A percentile compares a stretch with the other conserved stretches of the same genome.
Conservation (phyloP, 495 filamentous ascomycete species). For the Talaromyces nanjingensis region DNA sequence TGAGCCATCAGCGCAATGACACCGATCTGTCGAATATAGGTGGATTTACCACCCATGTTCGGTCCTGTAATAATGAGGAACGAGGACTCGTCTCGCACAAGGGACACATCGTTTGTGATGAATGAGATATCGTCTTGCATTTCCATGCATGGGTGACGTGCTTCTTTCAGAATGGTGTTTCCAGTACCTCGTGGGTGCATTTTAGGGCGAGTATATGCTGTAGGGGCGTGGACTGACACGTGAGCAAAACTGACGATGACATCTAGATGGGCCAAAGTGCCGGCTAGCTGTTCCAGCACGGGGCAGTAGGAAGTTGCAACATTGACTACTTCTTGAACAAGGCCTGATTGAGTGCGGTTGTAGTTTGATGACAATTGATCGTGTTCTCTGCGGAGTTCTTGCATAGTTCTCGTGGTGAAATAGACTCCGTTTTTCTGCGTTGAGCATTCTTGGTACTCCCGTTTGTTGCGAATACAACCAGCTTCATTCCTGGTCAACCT, state of each 20-base stretch:
- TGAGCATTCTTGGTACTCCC: constrained; percentile 86
- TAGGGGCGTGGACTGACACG: constrained; percentile 86
- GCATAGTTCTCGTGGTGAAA: constrained; percentile 86
- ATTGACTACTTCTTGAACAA: constrained; percentile 87
- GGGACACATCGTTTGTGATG: constrained; percentile 92
- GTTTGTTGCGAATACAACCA: constrained; percentile 85
- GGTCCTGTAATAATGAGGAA: constrained; percentile 98
- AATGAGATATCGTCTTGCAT: constrained; percentile 98
- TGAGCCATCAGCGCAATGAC: constrained; percentile 98
- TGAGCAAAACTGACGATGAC: constrained; percentile 96
- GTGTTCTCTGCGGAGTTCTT: constrained; percentile 77
- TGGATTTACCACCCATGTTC: constrained; percentile 99
- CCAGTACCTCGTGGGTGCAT: constrained; percentile 88
- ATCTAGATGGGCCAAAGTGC: constrained; percentile 86
- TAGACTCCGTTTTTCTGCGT: constrained; percentile 99
- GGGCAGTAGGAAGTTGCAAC: constrained; percentile 95
- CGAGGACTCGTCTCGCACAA: constrained; percentile 72
- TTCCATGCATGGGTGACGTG: constrained; percentile 97
- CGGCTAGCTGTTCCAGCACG: constrained; percentile 83
- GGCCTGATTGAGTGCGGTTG: constrained; percentile 85
- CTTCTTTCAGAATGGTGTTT: constrained; percentile 86
- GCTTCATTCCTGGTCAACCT: constrained; percentile 87
- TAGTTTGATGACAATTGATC: constrained; percentile 94
- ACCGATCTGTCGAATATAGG: constrained; percentile 96
- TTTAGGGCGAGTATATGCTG: constrained; percentile 81